Evolutionary conservation across 1,284 basidiomycete species (phyloP), one percentile per base, ranked within the genome.

Genomic region (Agaricales sp.): DNA sequence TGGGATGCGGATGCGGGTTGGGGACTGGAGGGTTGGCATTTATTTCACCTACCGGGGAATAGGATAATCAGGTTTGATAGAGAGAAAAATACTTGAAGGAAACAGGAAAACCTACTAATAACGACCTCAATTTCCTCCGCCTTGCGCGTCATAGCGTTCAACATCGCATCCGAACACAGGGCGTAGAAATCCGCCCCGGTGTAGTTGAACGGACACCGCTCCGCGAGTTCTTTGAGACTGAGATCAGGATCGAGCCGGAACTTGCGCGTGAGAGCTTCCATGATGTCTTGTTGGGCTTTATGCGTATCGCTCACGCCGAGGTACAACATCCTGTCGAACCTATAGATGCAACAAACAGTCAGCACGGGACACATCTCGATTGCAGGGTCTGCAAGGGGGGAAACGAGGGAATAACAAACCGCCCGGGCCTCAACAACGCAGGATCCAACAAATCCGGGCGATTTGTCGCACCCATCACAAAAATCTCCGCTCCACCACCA

Each of bases 171-270:
- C 2, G 92, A 89, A 63, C 95, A 98, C 13, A 99, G 70, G 0
- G 96, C 95, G 68, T 99, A 99, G 57, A 99, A 93, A 65, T 99
- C 96, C 26, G 96, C 96, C 21, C 96, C 93, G 2, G 93, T 97
- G 60, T 87, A 92, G 62, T 95, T 92, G 71, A 96, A 92, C 0
- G 92, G 86, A 54, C 93, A 98, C 48, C 73, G 69, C 37, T 85
- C 73, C 12, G 89, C 87, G 46, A 99, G 68, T 4, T 62, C 59
- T 24, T 67, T 63, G 13, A 99, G 75, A 57, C 85, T 70, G 4
- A 95, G 71, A 47, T 69, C 69, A 0, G 83, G 74, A 56, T 91
- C 79, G 20, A 98, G 74, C 45, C 78, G 80, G 72, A 99, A 98
- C 63, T 95, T 97, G 51, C 94, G 70, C 2, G 96, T 98, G 50